A percentile compares a stretch with the other conserved stretches of the same genome.
Conservation (phyloP, 2,329 filamentous ascomycete species). For the Spiromastix sp. region DNA sequence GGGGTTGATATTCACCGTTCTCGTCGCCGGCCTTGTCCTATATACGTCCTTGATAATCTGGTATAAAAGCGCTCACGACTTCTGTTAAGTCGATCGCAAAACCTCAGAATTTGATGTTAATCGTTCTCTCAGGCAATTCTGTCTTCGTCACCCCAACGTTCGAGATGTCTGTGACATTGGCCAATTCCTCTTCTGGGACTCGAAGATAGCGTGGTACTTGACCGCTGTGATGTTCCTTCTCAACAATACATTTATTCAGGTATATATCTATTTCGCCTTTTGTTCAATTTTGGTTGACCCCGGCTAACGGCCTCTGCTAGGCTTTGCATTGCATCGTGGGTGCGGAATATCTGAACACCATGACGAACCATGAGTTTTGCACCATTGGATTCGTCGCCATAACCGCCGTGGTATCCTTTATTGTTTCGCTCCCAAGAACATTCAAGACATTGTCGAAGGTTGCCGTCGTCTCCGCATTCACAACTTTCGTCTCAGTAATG, state of each 20-base stretch:
- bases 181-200: conserved; percentile 87
- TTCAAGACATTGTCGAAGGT: conserved; percentile 71
- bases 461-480: conserved; percentile 68
- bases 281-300: not conserved
- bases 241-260: conserved; percentile 89
- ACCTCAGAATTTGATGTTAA: no score
- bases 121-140: conserved; percentile 62
- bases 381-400: conserved; percentile 73
- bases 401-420: conserved; percentile 62
- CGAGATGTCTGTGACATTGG: conserved; percentile 90
- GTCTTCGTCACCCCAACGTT: conserved; percentile 78
- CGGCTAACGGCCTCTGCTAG: not conserved
- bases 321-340: conserved; percentile 68
- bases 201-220: conserved; percentile 58
- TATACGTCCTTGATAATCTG: conserved; percentile 67
- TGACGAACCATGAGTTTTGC: conserved; percentile 61
- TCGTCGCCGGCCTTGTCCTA: conserved; percentile 66
- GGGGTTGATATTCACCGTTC: conserved; percentile 69
- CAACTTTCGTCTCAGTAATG: conserved; percentile 83
- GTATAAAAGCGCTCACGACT: conserved; percentile 27
- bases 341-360: conserved; percentile 82
- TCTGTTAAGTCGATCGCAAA: not conserved
- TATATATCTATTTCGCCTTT: conserved; percentile 16
- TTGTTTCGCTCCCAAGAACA: conserved; percentile 74
- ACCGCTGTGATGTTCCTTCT: conserved; percentile 80